phyloP scores from a whole-genome alignment of 1,139 yeast species.

The Pichia sp. region DNA sequence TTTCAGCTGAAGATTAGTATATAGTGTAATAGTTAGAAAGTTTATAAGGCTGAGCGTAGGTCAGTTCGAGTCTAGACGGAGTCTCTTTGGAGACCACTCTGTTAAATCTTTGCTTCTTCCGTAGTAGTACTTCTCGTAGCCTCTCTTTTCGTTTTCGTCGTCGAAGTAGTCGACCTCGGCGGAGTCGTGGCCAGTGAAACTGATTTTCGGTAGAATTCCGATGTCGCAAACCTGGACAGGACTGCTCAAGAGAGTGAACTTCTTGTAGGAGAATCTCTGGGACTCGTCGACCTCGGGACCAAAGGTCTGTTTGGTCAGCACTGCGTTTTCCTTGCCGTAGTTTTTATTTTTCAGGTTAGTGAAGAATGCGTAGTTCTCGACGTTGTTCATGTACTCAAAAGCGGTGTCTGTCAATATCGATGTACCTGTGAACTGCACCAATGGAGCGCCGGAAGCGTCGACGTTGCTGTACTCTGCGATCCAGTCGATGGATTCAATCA shows the following conservation, averaged over 20 bases:
- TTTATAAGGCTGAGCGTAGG: too few relatives aligned
- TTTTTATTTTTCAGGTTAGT: slow-evolving; percentile 53
- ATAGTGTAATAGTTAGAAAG: too few relatives aligned
- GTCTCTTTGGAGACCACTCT: slow-evolving; percentile 24
- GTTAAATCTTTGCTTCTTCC: slow-evolving; percentile 28
- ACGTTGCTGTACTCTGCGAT: slow-evolving; percentile 52
- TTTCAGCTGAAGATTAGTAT: too few relatives aligned
- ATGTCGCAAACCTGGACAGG: slow-evolving; percentile 76
- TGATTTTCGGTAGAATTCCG: slow-evolving; percentile 43
- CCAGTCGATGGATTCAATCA: slow-evolving; percentile 38
- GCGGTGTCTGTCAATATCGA: slow-evolving; percentile 74
- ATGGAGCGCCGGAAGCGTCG: slow-evolving; percentile 45
- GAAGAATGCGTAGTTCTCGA: slow-evolving; percentile 57
- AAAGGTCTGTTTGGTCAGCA: slow-evolving; percentile 18
- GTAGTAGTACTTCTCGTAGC: slow-evolving; percentile 24
- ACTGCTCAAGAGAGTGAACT: slow-evolving; percentile 61
- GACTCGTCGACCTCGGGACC: slow-evolving; percentile 24
- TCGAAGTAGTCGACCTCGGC: slow-evolving; percentile 24
- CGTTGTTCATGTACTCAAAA: slow-evolving; percentile 59
- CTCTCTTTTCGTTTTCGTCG: slow-evolving; percentile 26
- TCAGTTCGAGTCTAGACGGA: slow-evolving; percentile 19
- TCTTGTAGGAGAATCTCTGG: slow-evolving; percentile 42
- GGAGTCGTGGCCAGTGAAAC: slow-evolving; percentile 25
- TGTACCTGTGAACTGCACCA: slow-evolving; percentile 71
- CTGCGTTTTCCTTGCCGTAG: slow-evolving; percentile 27